A percentile compares a stretch with the other conserved stretches of the same genome.
phyloP scores from a whole-genome alignment of 768 basidiomycete genomes.

The Peribolospora baueri region DNA sequence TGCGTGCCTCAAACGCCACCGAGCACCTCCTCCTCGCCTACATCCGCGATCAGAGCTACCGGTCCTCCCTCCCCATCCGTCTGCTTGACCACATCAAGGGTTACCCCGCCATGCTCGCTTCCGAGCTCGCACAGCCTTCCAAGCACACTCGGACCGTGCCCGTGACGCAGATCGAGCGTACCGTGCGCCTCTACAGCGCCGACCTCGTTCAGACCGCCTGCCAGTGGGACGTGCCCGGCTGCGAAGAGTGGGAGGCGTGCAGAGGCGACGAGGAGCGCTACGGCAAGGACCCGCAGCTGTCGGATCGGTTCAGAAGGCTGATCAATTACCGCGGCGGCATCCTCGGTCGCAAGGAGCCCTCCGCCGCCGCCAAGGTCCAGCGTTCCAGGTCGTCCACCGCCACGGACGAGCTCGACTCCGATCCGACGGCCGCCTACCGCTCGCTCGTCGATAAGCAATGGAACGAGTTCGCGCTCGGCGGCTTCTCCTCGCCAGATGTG shows the following conservation, averaged over 20 bases:
- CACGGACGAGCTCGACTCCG: constrained; percentile 20
- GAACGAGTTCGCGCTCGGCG: constrained; percentile 47
- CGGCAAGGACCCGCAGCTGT: constrained; percentile 8
- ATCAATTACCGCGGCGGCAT: neutral
- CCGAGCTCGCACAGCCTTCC: constrained; percentile 28
- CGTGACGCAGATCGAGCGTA: constrained; percentile 48
- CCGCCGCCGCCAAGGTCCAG: constrained; percentile 16
- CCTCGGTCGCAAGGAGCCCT: no score
- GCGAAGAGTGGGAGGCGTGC: constrained; percentile 9
- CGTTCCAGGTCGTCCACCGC: constrained; percentile 25
- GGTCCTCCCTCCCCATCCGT: constrained; percentile 43
- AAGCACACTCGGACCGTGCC: constrained; percentile 53
- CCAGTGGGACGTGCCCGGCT: constrained; percentile 26
- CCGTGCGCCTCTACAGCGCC: constrained; percentile 64
- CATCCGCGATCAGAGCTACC: constrained; percentile 52
- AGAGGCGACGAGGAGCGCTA: constrained; percentile 4
- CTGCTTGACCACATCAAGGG: constrained; percentile 77
- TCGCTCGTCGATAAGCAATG: constrained; percentile 33
- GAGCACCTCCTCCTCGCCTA: constrained; percentile 83
- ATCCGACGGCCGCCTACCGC: neutral
- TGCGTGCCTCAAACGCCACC: constrained; percentile 59
- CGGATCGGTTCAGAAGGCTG: constrained; percentile 4
- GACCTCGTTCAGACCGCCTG: constrained; percentile 48
- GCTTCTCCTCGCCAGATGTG: constrained; percentile 23
- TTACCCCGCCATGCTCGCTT: constrained; percentile 56